Conservation (phyloP, 352 stramenopile genomes). For the Phytopythium montanum region DNA sequence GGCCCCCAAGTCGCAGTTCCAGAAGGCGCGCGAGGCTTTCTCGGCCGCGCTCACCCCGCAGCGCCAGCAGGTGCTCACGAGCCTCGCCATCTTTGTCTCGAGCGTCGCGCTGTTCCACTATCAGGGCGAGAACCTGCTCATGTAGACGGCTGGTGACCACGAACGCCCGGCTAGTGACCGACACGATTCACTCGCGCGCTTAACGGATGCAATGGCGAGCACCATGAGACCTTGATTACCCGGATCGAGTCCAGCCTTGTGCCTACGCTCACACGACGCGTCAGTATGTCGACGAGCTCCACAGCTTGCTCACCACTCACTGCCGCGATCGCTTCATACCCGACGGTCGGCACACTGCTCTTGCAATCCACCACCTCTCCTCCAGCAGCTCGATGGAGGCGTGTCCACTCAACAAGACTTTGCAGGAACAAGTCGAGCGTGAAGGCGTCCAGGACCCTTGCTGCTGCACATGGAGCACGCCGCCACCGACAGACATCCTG, state of each 20-base stretch:
- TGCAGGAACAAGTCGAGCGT: conserved; percentile 59
- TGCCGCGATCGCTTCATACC: conserved; percentile 17
- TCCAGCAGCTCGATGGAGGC: conserved; percentile 5
- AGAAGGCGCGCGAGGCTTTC: conserved; percentile 61
- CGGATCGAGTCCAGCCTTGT: conserved; percentile 36
- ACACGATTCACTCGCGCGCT: neutral
- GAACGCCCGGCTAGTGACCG: neutral
- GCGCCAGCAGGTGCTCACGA: conserved; percentile 70
- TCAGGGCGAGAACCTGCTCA: conserved; percentile 81
- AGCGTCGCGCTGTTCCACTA: conserved; percentile 77
- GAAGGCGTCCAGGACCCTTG: conserved; percentile 54
- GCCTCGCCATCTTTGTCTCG: conserved; percentile 71
- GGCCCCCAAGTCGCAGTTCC: conserved; percentile 58
- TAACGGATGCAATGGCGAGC: neutral
- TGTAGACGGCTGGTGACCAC: conserved; percentile 32
- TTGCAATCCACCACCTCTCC: conserved; percentile 1
- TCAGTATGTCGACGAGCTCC: neutral
- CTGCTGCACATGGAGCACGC: conserved; percentile 63
- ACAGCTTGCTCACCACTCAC: neutral
- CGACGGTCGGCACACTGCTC: conserved; percentile 10
- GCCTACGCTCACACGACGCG: conserved; percentile 22
- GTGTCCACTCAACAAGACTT: conserved; percentile 51
- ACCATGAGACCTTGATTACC: neutral
- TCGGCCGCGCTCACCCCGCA: conserved; percentile 62
- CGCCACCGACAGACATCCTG: conserved; percentile 30